A percentile compares a stretch with the other conserved stretches of the same genome.
Conservation (phyloP, 495 filamentous ascomycete genomes). For the Entonaema liquescens region DNA sequence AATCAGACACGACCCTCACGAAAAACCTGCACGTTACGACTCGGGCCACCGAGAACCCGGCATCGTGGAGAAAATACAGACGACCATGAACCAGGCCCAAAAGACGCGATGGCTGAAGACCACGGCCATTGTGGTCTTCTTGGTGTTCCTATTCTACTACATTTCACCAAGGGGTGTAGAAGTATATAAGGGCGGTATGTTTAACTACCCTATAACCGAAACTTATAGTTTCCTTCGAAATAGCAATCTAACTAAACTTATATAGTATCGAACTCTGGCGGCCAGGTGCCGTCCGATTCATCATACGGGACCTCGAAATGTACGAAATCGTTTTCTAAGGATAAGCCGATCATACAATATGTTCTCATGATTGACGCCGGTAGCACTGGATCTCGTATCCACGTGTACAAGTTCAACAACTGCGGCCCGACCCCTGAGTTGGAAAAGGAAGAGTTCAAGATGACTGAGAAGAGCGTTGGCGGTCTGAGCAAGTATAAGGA, state of each 20-base stretch:
- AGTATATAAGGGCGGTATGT: slow-evolving; percentile 55
- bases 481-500: slow-evolving; percentile 86
- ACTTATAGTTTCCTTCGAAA: neutral
- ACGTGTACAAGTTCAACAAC: slow-evolving; percentile 99
- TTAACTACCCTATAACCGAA: neutral
- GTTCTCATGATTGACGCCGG: slow-evolving; percentile 98
- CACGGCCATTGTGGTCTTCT: slow-evolving; percentile 75
- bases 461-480: slow-evolving; percentile 81
- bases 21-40: slow-evolving; percentile 65
- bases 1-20: slow-evolving; percentile 63
- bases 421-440: slow-evolving; percentile 95
- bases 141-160: slow-evolving; percentile 80
- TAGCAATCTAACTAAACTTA: slow-evolving; percentile 11
- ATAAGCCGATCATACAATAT: slow-evolving; percentile 95
- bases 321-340: slow-evolving; percentile 78
- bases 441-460: slow-evolving; percentile 88
- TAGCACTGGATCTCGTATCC: slow-evolving; percentile 96
- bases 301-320: slow-evolving; percentile 74
- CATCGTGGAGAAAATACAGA: slow-evolving; percentile 59
- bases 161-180: slow-evolving; percentile 67
- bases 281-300: slow-evolving; percentile 66
- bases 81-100: slow-evolving; percentile 75
- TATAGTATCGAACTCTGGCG: slow-evolving; percentile 45
- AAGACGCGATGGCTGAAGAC: slow-evolving; percentile 84
- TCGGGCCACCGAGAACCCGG: slow-evolving; percentile 52